Conservation (phyloP, 208 protist species). For the Acanthamoeba sp. region DNA sequence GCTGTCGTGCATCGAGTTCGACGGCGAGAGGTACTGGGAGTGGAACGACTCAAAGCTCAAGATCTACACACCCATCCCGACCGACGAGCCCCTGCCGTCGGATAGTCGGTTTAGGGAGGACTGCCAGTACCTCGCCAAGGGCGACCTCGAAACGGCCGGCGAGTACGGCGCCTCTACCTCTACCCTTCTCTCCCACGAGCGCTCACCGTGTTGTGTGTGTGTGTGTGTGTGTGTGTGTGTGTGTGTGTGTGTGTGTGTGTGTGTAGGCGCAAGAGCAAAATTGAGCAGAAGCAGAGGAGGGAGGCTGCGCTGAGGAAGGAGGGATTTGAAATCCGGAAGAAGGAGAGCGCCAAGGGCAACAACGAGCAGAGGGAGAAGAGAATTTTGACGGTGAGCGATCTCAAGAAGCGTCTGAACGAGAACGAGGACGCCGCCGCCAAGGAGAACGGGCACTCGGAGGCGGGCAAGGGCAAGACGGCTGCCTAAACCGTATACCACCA, state of each 20-base stretch:
- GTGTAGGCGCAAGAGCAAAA: not conserved
- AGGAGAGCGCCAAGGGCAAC: constrained; percentile 10
- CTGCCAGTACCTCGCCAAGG: constrained; percentile 64
- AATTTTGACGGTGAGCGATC: not conserved
- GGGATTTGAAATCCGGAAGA: constrained; percentile 21
- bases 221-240: not conserved
- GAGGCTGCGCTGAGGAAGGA: constrained; percentile 44
- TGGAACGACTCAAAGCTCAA: constrained; percentile 63
- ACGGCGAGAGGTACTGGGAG: constrained; percentile 79
- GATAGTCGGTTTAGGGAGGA: constrained; percentile 78
- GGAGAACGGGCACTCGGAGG: constrained; percentile 20
- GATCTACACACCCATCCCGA: constrained; percentile 64
- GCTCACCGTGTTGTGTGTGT: not conserved
- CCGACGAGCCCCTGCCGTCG: constrained; percentile 75
- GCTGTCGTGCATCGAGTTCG: constrained; percentile 76
- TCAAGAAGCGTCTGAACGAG: constrained; percentile 36
- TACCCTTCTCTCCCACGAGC: not conserved
- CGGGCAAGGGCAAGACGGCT: constrained; percentile 17
- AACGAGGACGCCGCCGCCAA: not conserved
- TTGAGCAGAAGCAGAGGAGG: constrained; percentile 52
- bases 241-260: not conserved
- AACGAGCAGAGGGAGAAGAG: not conserved
- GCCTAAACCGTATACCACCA: no score
- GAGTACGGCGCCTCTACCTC: no score
- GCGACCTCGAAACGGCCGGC: constrained; percentile 76